Evolutionary conservation across 176 grass and related monocot genomes (phyloP).

Genomic region (Bonia amplexicaulis): DNA sequence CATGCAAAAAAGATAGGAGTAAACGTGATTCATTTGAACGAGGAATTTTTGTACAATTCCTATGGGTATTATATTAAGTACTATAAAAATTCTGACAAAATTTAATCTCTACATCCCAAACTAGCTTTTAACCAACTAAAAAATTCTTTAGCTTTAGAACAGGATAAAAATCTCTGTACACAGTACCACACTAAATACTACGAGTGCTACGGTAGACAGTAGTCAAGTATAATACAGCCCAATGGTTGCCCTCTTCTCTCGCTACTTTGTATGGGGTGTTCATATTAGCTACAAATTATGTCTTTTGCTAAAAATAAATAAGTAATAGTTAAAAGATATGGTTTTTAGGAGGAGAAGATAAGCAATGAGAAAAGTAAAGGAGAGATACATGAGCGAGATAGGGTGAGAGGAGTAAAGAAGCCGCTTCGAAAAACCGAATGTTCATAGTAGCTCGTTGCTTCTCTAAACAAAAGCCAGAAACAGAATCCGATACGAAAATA

Average conservation of each 20-base stretch:
- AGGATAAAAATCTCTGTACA: not conserved
- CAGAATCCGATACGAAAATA: no score
- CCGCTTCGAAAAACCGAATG: no score
- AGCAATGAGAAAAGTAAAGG: no score
- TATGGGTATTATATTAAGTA: not conserved
- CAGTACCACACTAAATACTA: not conserved
- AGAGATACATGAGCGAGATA: no score
- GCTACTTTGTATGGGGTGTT: no score
- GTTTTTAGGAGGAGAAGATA: no score
- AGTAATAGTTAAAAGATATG: no score
- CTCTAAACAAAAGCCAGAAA: no score
- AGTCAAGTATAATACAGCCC: not conserved
- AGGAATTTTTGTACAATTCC: not conserved
- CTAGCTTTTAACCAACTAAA: not conserved
- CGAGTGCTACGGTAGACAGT: not conserved
- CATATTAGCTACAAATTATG: fast-evolving
- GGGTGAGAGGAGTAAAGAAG: no score
- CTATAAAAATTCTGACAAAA: not conserved
- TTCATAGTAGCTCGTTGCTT: no score
- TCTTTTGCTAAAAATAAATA: no score
- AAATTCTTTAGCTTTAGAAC: not conserved
- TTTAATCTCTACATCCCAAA: not conserved
- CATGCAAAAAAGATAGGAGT: not conserved
- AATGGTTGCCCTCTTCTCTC: no score
- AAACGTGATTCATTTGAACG: not conserved